A percentile compares a stretch with the other conserved stretches of the same genome.
phyloP scores from a whole-genome alignment of 495 filamentous ascomycete species.

The Hypomontagnella monticulosa region DNA sequence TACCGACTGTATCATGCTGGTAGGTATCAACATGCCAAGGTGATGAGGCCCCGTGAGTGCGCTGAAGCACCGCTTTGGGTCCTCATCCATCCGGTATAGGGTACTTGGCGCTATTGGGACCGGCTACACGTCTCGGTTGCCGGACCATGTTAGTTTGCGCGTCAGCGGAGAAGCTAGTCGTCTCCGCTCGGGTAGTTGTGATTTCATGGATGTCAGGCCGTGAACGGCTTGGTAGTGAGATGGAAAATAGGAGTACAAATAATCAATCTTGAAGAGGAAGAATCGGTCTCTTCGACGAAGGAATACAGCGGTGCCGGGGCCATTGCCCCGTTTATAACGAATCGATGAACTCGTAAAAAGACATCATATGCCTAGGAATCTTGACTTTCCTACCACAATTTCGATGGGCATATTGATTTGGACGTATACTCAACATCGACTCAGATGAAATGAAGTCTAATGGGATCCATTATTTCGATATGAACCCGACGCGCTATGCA shows the following conservation, averaged over 20 bases:
- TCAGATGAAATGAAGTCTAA: not conserved
- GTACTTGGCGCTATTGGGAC: conserved; percentile 2
- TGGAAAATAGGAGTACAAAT: too few species aligned
- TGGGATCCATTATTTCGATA: not conserved
- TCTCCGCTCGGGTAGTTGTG: not conserved
- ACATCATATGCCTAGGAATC: too few species aligned
- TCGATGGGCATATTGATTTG: too few species aligned
- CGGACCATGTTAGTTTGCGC: not conserved
- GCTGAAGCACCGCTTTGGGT: not conserved
- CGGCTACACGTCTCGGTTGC: not conserved
- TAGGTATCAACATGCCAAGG: not conserved
- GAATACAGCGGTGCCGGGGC: too few species aligned
- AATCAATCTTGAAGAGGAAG: too few species aligned
- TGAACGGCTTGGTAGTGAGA: too few species aligned
- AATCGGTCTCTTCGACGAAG: too few species aligned
- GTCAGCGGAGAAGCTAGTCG: not conserved
- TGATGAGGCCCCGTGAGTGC: not conserved
- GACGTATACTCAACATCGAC: too few species aligned
- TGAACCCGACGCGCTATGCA: conserved; percentile 12
- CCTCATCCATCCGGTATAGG: not conserved
- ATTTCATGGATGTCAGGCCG: too few species aligned
- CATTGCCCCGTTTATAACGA: too few species aligned
- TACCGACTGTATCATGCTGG: conserved; percentile 2
- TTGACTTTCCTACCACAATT: too few species aligned
- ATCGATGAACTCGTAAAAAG: too few species aligned